phyloP scores from a whole-genome alignment of 2,329 filamentous ascomycete genomes.

The Trichoderma pleuroti region DNA sequence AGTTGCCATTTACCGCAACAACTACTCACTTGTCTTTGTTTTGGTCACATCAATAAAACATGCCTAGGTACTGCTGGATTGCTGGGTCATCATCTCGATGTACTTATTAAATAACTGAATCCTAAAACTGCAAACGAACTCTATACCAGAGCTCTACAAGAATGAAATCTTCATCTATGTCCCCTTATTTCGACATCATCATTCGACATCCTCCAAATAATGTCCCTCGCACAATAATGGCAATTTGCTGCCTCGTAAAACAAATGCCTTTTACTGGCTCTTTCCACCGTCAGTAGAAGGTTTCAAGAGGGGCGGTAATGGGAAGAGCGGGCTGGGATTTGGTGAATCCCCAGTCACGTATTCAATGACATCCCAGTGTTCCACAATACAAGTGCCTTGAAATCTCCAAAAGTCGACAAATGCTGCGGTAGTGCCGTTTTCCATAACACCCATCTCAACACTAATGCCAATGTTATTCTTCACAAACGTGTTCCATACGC shows the following conservation, averaged over 20 bases:
- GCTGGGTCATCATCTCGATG: too few relatives aligned
- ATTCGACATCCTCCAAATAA: background rate
- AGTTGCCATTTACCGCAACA: too few relatives aligned
- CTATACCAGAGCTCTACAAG: background rate
- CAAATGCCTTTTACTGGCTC: background rate
- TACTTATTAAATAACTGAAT: background rate
- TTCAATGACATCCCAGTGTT: background rate
- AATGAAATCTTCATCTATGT: background rate
- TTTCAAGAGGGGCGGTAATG: background rate
- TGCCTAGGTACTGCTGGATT: too few relatives aligned
- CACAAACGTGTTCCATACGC: background rate
- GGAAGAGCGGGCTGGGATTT: background rate
- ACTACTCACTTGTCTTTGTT: too few relatives aligned
- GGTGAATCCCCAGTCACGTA: background rate
- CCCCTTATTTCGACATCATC: background rate
- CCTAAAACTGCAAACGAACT: background rate
- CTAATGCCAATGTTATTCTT: background rate
- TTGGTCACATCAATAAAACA: too few relatives aligned
- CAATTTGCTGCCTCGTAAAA: background rate
- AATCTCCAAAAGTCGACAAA: background rate
- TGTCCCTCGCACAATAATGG: background rate
- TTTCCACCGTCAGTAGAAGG: background rate
- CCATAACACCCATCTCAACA: background rate
- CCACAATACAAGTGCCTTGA: background rate
- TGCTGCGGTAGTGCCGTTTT: background rate